Evolutionary conservation across 345 rosid genomes (phyloP).

Genomic region (Populus davidiana): DNA sequence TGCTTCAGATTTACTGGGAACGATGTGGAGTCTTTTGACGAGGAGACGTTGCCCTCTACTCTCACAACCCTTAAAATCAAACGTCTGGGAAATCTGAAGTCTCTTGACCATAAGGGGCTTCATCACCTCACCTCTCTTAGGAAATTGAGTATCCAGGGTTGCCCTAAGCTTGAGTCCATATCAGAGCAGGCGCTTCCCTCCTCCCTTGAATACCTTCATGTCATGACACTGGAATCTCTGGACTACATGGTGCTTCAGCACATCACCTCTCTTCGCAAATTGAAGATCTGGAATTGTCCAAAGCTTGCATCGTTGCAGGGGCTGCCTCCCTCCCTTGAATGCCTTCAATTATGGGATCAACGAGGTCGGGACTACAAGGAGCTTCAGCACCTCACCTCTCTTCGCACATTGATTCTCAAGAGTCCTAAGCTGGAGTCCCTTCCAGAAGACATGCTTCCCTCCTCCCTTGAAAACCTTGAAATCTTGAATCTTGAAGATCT

Average conservation of each 20-base stretch:
- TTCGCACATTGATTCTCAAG: too few species aligned
- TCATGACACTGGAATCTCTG: background rate
- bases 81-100: background rate
- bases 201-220: background rate
- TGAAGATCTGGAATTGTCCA: background rate
- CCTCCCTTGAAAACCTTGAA: too few species aligned
- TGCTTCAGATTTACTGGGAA: background rate
- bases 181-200: background rate
- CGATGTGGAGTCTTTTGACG: slow-evolving; percentile 11
- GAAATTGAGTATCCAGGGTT: background rate
- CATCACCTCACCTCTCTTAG: background rate
- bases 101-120: background rate
- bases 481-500: background rate
- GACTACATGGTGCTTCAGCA: background rate
- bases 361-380: too few species aligned
- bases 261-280: background rate
- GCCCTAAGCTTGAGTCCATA: slow-evolving; percentile 4
- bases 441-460: too few species aligned
- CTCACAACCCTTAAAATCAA: background rate
- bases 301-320: background rate
- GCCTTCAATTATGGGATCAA: background rate
- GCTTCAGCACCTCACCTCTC: too few species aligned
- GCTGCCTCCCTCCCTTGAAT: background rate
- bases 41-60: slow-evolving; percentile 6
- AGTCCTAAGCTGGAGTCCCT: too few species aligned